Evolutionary conservation across 495 filamentous ascomycete genomes (phyloP).

Genomic region (Penicillium manginii): DNA sequence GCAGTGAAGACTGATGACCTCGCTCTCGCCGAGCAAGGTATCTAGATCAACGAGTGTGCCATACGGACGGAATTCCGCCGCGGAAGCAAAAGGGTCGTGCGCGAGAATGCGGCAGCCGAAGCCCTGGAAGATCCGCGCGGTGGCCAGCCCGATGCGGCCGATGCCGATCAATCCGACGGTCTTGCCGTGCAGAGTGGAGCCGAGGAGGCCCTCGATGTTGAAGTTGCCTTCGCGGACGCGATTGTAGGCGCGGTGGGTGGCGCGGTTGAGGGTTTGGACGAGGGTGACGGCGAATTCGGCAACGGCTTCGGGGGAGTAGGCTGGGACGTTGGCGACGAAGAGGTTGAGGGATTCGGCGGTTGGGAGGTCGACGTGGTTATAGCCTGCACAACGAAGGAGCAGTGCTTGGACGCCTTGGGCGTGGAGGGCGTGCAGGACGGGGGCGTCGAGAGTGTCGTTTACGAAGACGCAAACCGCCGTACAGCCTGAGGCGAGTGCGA

Average conservation of each 20-base stretch:
- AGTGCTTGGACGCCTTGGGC: slow-evolving; percentile 55
- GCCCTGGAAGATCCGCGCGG: slow-evolving; percentile 55
- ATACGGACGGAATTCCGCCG: slow-evolving; percentile 49
- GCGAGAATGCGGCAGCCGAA: slow-evolving; percentile 66
- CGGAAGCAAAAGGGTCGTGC: slow-evolving; percentile 54
- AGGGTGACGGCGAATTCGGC: slow-evolving; percentile 73
- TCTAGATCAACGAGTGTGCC: slow-evolving; percentile 60
- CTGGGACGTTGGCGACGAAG: slow-evolving; percentile 68
- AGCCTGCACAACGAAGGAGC: slow-evolving; percentile 71
- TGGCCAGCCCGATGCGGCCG: slow-evolving; percentile 40
- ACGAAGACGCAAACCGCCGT: slow-evolving; percentile 73
- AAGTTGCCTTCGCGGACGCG: slow-evolving; percentile 76
- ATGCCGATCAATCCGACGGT: slow-evolving; percentile 50
- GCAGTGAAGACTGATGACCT: slow-evolving; percentile 69
- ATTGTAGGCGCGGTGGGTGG: slow-evolving; percentile 72
- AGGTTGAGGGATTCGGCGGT: slow-evolving; percentile 59
- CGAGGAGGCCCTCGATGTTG: slow-evolving; percentile 65
- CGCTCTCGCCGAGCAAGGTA: slow-evolving; percentile 53
- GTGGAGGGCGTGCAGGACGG: slow-evolving; percentile 55
- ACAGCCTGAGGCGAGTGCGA: slow-evolving; percentile 53
- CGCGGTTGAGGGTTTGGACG: slow-evolving; percentile 70
- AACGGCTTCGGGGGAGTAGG: slow-evolving; percentile 73
- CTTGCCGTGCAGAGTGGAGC: slow-evolving; percentile 62
- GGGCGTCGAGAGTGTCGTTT: slow-evolving; percentile 60
- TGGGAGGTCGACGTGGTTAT: slow-evolving; percentile 67